These are phyloP conservation scores for Fusarium sp. DNA, from an alignment of 2,329 filamentous ascomycete species.

Conservation along the genomic window DNA sequence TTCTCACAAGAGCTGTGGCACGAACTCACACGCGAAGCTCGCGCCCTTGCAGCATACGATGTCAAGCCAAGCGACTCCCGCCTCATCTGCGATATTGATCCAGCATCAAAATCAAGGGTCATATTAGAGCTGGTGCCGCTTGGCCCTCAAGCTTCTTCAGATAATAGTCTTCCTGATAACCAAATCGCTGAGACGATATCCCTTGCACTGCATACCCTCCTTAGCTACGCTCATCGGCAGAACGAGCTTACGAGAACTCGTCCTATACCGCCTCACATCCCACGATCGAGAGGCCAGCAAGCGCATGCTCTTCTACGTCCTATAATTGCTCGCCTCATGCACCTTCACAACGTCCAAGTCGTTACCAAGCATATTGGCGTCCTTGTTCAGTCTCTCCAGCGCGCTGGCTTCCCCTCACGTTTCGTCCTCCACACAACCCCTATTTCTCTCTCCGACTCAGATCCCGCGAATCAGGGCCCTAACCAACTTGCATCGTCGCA, in stretches of 20 bases:
- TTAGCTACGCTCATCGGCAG: constrained; percentile 82
- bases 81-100: constrained; percentile 66
- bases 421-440: constrained; percentile 58
- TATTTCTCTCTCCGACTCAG: constrained; percentile 42
- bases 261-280: constrained; percentile 57
- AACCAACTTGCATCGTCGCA: constrained; percentile 58
- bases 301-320: constrained; percentile 64
- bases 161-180: constrained; percentile 56
- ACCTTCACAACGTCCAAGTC: constrained; percentile 55
- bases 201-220: constrained; percentile 77
- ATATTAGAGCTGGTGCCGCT: constrained; percentile 75
- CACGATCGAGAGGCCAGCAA: constrained; percentile 53
- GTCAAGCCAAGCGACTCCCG: constrained; percentile 72
- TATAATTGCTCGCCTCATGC: constrained; percentile 62
- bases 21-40: constrained; percentile 85
- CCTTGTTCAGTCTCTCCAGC: constrained; percentile 58
- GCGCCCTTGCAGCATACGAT: constrained; percentile 76
- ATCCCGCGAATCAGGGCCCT: constrained; percentile 46
- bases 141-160: constrained; percentile 52
- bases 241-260: constrained; percentile 77
- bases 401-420: constrained; percentile 58
- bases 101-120: constrained; percentile 63
- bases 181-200: constrained; percentile 73
- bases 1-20: constrained; percentile 91
- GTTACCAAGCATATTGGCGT: constrained; percentile 58